Base-by-base conservation (phyloP, 1,284 basidiomycete species). In the Cystobasidiaceae sp. region DNA sequence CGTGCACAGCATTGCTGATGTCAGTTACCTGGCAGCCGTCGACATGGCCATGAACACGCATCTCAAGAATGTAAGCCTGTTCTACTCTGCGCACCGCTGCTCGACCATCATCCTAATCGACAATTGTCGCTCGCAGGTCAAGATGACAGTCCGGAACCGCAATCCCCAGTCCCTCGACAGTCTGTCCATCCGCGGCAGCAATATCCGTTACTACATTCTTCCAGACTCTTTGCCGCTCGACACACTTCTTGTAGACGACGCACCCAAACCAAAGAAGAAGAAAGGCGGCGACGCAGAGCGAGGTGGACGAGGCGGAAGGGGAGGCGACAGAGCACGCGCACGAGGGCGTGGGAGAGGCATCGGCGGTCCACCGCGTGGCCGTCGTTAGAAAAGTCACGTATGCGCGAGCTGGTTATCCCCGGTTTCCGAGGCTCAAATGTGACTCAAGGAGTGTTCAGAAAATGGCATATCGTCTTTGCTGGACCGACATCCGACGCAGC, bases 211-310 rank as follows among this genome's bases (percentile, higher is more conserved):
- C 79, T 96, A 91, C 78, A 87, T 97, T 69, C 85, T 98, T 21
- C 94, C 96, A 11, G 94, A 98, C 78, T 92, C 93, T 0, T 82
- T 98, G 3, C 96, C 94, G 0, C 82, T 98, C 65, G 94, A 98
- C 78, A 97, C 93, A 4, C 83, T 98, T 8, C 84, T 98, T 5
- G 93, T 98, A 23, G 94, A 98, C 77, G 96, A 98, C 76, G 91
- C 93, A 32, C 94, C 94, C 4, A 94, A 96, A 79, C 92, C 94
- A 17, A 97, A 96, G 76, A 87, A 86, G 73, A 68, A 64, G 55
- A 68, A 68, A 50, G 56, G 52, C n/a, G n/a, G n/a, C 9, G 66
- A n/a, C n/a, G n/a, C n/a, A n/a, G n/a, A n/a, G n/a, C n/a, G n/a
- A n/a, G n/a, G n/a, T n/a, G n/a, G n/a, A n/a, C n/a, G n/a, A n/a